Conservation (phyloP, 192 early-diverging fungal species). For the Coemansia sp. region DNA sequence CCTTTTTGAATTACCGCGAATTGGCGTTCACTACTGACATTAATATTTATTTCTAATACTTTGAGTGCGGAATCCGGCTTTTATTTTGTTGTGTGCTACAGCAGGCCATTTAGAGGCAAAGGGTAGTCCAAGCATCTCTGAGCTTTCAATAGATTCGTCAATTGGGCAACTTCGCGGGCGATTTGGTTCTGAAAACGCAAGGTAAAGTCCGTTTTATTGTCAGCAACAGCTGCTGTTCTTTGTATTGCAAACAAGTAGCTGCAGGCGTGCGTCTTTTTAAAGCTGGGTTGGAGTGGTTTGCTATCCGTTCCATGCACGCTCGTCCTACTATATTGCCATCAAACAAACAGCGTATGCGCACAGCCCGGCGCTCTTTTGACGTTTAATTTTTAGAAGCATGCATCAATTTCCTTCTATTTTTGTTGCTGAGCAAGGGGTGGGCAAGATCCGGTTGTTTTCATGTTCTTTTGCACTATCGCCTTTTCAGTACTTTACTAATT, state of each 20-base stretch:
- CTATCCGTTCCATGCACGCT: slow-evolving; percentile 8
- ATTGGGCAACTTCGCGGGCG: slow-evolving; percentile 37
- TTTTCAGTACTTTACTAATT: background rate
- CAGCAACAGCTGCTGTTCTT: background rate
- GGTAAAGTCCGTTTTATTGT: slow-evolving; percentile 26
- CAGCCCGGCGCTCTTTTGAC: background rate
- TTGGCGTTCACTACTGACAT: background rate
- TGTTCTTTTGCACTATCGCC: background rate
- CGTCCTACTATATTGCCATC: slow-evolving; percentile 7
- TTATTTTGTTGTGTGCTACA: slow-evolving; percentile 2
- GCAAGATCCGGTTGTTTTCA: slow-evolving; percentile 6
- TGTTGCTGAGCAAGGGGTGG: background rate
- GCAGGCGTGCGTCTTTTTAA: background rate
- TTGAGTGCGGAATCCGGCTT: background rate
- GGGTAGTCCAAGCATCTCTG: slow-evolving; percentile 48
- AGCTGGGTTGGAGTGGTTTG: background rate
- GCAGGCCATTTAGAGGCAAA: slow-evolving; percentile 15
- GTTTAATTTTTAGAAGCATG: background rate
- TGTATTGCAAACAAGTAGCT: slow-evolving; percentile 2
- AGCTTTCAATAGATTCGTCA: slow-evolving; percentile 53
- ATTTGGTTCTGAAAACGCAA: slow-evolving; percentile 28
- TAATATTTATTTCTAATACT: background rate
- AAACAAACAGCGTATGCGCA: background rate
- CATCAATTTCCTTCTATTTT: background rate
- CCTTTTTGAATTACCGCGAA: background rate